phyloP scores from a whole-genome alignment of 2,329 filamentous ascomycete genomes.

The Arthrinium puccinioides region DNA sequence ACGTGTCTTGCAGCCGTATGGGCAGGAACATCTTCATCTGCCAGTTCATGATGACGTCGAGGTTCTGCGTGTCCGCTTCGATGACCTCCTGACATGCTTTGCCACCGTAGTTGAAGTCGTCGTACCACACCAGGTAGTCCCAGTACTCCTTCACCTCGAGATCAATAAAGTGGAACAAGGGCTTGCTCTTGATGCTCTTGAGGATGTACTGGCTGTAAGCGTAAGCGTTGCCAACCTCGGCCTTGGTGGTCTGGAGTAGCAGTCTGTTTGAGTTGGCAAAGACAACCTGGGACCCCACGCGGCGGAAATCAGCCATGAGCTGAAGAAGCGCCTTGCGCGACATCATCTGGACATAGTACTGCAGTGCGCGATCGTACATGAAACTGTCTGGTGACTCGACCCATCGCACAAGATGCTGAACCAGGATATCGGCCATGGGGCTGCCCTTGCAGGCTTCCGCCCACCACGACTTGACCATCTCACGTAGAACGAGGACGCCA shows the following conservation, averaged over 20 bases:
- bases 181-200: conserved; percentile 93
- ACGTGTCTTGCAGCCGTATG: conserved; percentile 68
- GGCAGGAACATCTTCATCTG: conserved; percentile 90
- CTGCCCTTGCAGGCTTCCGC: conserved; percentile 83
- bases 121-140: conserved; percentile 99
- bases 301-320: conserved; percentile 91
- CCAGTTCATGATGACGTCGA: conserved; percentile 97
- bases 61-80: conserved; percentile 62
- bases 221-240: conserved; percentile 92
- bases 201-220: conserved; percentile 97
- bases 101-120: conserved; percentile 97
- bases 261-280: conserved; percentile 87
- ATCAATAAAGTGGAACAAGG: conserved; percentile 94
- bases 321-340: conserved; percentile 95
- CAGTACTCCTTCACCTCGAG: conserved; percentile 98
- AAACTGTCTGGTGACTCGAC: conserved; percentile 89
- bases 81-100: conserved; percentile 81
- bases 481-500: conserved; percentile 80
- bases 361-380: conserved; percentile 87
- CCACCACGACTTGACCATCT: conserved; percentile 99
- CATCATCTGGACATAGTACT: conserved; percentile 99
- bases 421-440: conserved; percentile 94
- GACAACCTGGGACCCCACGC: conserved; percentile 92
- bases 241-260: conserved; percentile 90
- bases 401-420: conserved; percentile 96